These are phyloP conservation scores for Toxoplasma gondii DNA, from an alignment of 169 alveolate species.

Conservation along the genomic window DNA sequence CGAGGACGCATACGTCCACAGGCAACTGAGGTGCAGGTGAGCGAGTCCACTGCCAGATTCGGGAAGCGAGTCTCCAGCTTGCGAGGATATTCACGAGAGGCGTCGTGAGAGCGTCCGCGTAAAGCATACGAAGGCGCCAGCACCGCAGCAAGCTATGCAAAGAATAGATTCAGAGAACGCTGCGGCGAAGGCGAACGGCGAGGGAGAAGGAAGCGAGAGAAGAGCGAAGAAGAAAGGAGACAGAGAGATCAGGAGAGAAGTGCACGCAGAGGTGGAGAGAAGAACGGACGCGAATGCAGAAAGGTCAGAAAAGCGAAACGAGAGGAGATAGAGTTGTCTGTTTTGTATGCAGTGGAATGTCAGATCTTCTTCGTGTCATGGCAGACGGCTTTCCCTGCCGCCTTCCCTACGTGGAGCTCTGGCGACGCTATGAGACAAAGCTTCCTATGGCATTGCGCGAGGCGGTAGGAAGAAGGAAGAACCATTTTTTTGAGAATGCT, in stretches of 20 bases:
- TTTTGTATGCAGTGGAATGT: constrained; percentile 32
- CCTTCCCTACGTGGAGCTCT: constrained; percentile 34
- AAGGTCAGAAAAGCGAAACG: background rate
- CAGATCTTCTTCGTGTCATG: constrained; percentile 36
- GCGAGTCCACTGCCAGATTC: background rate
- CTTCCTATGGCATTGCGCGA: constrained; percentile 5
- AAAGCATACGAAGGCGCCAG: no score
- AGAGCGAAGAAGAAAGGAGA: background rate
- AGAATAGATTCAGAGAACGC: no score
- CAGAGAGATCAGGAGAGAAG: background rate
- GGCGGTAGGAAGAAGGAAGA: background rate
- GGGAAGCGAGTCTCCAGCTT: no score
- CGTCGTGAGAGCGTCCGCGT: no score
- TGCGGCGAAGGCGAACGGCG: no score
- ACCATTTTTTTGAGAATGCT: no score
- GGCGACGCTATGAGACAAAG: constrained; percentile 5
- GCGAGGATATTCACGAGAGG: no score
- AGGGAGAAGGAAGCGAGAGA: no score
- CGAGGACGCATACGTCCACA: background rate
- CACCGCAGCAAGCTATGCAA: no score
- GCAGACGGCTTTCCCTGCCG: constrained; percentile 54
- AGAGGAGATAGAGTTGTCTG: background rate
- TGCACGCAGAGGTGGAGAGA: background rate
- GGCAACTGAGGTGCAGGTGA: background rate
- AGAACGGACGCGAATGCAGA: background rate